Conservation (phyloP, 108 stramenopile genomes). For the Discostella pseudostelligera region DNA sequence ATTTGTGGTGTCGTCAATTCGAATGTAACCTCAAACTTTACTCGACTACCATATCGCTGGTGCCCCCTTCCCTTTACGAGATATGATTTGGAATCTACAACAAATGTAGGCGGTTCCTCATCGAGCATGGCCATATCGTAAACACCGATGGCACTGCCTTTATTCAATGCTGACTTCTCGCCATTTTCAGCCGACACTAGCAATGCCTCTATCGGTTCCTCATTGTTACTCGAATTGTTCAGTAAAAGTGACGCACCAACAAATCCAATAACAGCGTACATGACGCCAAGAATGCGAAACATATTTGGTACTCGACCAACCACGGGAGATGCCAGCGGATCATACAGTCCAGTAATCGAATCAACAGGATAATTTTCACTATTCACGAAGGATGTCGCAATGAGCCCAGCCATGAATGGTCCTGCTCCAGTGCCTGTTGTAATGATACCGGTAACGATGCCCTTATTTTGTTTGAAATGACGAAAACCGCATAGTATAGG, state of each 20-base stretch:
- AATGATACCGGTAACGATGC: slow-evolving; percentile 44
- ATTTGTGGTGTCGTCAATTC: slow-evolving; percentile 42
- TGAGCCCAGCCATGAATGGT: slow-evolving; percentile 37
- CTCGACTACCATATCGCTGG: slow-evolving; percentile 41
- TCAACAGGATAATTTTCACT: slow-evolving; percentile 43
- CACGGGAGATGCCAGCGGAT: slow-evolving; percentile 36
- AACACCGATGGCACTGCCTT: slow-evolving; percentile 9
- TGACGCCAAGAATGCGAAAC: slow-evolving; percentile 36
- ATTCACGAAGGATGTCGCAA: slow-evolving; percentile 50
- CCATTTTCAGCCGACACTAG: slow-evolving; percentile 5
- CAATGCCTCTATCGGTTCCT: slow-evolving; percentile 1
- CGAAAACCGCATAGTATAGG: slow-evolving; percentile 44
- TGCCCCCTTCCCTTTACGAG: slow-evolving; percentile 28
- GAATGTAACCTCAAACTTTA: slow-evolving; percentile 34
- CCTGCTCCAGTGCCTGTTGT: slow-evolving; percentile 48
- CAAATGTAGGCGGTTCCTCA: neutral
- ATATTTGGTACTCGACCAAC: slow-evolving; percentile 43
- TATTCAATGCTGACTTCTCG: slow-evolving; percentile 18
- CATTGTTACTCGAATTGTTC: slow-evolving; percentile 18
- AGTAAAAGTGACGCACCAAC: slow-evolving; percentile 41
- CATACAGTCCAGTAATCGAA: slow-evolving; percentile 35
- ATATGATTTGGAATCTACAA: slow-evolving; percentile 5
- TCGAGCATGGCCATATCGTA: slow-evolving; percentile 17
- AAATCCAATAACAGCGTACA: slow-evolving; percentile 42
- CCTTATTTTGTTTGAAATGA: slow-evolving; percentile 44